These are phyloP conservation scores for Eragrostis tef DNA, from an alignment of 202 grass and related monocot species.

Conservation along the genomic window DNA sequence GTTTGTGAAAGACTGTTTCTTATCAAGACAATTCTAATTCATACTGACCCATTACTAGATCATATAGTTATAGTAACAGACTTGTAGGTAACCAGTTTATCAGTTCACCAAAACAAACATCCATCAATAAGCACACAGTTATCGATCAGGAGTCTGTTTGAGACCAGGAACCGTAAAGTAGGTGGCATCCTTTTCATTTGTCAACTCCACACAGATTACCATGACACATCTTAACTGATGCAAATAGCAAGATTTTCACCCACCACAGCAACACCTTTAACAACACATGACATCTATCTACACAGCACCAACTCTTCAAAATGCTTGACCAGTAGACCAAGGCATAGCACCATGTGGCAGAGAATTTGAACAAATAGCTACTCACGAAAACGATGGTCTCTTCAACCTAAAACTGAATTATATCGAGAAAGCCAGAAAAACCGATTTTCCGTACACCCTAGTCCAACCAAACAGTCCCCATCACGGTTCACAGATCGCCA, in stretches of 20 bases:
- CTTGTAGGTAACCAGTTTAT: not conserved
- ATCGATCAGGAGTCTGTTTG: not conserved
- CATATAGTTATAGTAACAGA: not conserved
- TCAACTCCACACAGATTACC: not conserved
- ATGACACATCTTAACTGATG: not conserved
- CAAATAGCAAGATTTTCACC: not conserved
- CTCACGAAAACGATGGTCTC: not conserved
- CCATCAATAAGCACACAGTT: not conserved
- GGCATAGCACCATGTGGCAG: not conserved
- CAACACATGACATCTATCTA: not conserved
- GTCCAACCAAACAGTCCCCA: conserved; percentile 15
- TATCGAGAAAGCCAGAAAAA: not conserved
- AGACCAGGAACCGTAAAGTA: not conserved
- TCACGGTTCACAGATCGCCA: conserved; percentile 43
- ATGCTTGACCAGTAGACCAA: not conserved
- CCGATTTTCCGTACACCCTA: not conserved
- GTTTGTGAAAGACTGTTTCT: too few species aligned
- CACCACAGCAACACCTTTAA: not conserved
- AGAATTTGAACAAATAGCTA: not conserved
- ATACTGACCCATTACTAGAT: not conserved
- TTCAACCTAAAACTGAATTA: not conserved
- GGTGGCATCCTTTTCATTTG: not conserved
- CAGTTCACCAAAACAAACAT: not conserved
- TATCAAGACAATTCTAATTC: not conserved
- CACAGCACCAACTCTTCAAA: not conserved